phyloP scores from a whole-genome alignment of 345 rosid species.

The Hevea brasiliensis region DNA sequence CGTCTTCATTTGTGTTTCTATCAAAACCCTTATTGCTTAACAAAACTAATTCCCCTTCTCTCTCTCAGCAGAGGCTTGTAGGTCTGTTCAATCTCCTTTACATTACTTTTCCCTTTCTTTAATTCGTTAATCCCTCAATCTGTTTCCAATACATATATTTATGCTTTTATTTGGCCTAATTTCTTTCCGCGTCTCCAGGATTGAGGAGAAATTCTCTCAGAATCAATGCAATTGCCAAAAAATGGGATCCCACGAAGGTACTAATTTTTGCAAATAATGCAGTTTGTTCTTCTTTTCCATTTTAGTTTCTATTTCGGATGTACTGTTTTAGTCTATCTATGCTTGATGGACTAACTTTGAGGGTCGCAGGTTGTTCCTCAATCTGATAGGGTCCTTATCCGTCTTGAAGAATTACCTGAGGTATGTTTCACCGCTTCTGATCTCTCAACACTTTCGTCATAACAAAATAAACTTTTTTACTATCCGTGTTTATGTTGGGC shows the following conservation, averaged over 20 bases:
- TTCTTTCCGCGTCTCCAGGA: constrained; percentile 30
- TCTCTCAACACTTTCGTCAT: not conserved
- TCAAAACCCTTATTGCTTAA: constrained; percentile 44
- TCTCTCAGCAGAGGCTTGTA: constrained; percentile 28
- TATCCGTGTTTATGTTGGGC: too few species aligned
- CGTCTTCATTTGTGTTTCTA: constrained; percentile 50
- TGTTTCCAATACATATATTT: not conserved
- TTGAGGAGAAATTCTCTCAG: constrained; percentile 45
- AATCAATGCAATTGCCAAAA: constrained; percentile 59
- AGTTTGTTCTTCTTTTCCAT: not conserved
- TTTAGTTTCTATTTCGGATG: not conserved
- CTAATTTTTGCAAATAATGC: not conserved
- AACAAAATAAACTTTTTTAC: too few species aligned
- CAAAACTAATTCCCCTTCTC: constrained; percentile 29
- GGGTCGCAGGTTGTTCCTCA: constrained; percentile 79
- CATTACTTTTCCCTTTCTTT: not conserved
- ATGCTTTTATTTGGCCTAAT: not conserved
- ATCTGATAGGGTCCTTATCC: constrained; percentile 87
- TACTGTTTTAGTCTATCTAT: not conserved
- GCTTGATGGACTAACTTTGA: constrained; percentile 1
- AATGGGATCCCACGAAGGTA: constrained; percentile 91
- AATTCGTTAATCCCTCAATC: too few species aligned
- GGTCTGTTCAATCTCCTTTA: constrained; percentile 30
- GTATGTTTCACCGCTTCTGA: constrained; percentile 26
- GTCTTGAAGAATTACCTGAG: constrained; percentile 79